A percentile compares a stretch with the other conserved stretches of the same genome.
These are phyloP conservation scores for Phytopythium delawarense DNA, from an alignment of 352 stramenopile genomes.

Conservation along the genomic window DNA sequence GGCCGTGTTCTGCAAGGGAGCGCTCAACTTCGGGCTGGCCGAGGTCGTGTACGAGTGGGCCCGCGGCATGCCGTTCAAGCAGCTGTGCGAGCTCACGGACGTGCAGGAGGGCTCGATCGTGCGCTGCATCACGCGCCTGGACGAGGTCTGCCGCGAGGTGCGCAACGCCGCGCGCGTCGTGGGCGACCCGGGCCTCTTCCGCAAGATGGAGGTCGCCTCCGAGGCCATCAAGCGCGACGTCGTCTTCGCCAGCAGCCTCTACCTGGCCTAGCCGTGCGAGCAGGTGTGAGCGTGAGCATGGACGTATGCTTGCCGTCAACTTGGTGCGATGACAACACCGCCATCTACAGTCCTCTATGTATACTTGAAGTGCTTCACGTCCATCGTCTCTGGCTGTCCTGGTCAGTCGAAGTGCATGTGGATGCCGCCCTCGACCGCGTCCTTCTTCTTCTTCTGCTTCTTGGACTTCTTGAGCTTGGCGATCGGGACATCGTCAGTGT, in stretches of 20 bases:
- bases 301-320: conserved; percentile 5
- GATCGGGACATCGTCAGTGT: not conserved
- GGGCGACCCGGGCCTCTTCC: conserved; percentile 95
- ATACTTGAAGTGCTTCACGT: not conserved
- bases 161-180: conserved; percentile 92
- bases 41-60: conserved; percentile 98
- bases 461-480: conserved; percentile 5
- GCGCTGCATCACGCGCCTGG: conserved; percentile 95
- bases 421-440: not conserved
- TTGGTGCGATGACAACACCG: not conserved
- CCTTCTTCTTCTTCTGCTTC: conserved; percentile 17
- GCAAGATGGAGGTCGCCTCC: conserved; percentile 97
- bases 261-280: conserved; percentile 60
- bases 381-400: too few species aligned
- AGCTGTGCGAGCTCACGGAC: conserved; percentile 93
- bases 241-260: conserved; percentile 96
- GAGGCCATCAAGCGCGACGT: conserved; percentile 97
- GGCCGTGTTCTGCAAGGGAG: conserved; percentile 87
- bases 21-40: conserved; percentile 95
- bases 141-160: conserved; percentile 98
- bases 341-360: conserved; percentile 3
- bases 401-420: conserved; percentile 2
- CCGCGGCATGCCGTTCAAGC: conserved; percentile 95
- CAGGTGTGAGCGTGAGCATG: not conserved
- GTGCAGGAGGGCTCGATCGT: conserved; percentile 98